Conservation (phyloP, 2,329 filamentous ascomycete species). For the Botrytis galanthina region DNA sequence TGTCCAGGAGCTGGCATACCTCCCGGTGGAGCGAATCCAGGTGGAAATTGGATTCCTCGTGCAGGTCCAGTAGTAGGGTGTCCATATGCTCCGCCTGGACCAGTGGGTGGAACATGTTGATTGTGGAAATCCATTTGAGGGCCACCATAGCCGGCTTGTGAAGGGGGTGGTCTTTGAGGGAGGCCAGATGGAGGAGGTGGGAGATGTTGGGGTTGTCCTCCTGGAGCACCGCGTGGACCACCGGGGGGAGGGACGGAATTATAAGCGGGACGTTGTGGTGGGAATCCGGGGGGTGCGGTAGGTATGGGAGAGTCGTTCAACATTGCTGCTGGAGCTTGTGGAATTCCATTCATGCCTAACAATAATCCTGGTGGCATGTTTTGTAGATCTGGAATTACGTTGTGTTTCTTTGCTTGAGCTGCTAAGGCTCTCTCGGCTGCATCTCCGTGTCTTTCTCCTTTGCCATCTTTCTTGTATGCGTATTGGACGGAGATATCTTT, state of each 20-base stretch:
- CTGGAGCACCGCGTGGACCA: conserved; percentile 45
- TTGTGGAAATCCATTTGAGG: conserved; percentile 50
- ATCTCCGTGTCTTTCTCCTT: conserved; percentile 93
- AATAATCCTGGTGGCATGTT: conserved; percentile 41
- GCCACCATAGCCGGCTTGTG: conserved; percentile 65
- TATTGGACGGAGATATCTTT: conserved; percentile 97
- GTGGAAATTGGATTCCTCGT: conserved; percentile 40
- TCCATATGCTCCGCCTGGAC: conserved; percentile 26
- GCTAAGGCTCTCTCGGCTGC: conserved; percentile 89
- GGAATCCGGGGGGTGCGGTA: conserved; percentile 31
- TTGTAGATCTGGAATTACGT: conserved; percentile 71
- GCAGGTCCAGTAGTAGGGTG: not conserved
- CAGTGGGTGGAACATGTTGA: conserved; percentile 45
- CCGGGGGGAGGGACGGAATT: conserved; percentile 38
- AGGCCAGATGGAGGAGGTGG: conserved; percentile 53
- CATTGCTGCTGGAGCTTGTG: conserved; percentile 43
- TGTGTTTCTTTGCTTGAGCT: conserved; percentile 89
- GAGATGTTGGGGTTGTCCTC: conserved; percentile 36
- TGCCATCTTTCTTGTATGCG: conserved; percentile 98
- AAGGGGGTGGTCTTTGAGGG: conserved; percentile 68
- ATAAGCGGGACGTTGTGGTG: conserved; percentile 33
- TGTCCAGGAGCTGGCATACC: not conserved
- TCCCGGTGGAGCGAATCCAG: conserved; percentile 38
- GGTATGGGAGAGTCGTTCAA: conserved; percentile 29
- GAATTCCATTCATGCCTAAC: conserved; percentile 42